Evolutionary conservation across 495 filamentous ascomycete genomes (phyloP).

Genomic region (Talaromyces adpressus): DNA sequence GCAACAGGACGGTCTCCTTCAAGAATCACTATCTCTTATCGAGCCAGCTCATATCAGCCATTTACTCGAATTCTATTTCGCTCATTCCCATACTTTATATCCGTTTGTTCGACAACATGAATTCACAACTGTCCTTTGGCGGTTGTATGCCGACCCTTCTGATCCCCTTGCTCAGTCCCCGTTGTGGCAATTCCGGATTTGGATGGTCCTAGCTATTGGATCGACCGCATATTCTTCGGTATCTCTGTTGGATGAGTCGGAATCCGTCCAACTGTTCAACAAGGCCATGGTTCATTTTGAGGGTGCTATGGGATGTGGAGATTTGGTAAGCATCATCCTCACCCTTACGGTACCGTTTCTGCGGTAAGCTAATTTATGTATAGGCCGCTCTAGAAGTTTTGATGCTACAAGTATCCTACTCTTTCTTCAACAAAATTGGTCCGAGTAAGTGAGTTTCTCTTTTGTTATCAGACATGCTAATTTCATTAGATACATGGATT

Average conservation of each 20-base stretch:
- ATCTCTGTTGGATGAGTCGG: conserved; percentile 28
- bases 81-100: conserved; percentile 34
- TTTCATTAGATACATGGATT: conserved; percentile 24
- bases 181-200: conserved; percentile 27
- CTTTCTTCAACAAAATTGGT: conserved; percentile 34
- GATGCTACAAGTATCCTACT: conserved; percentile 36
- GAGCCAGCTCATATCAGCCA: conserved; percentile 21
- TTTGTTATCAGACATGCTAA: not conserved
- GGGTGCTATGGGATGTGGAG: conserved; percentile 25
- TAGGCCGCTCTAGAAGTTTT: conserved; percentile 30
- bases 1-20: not conserved
- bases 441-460: conserved; percentile 21
- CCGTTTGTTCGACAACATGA: conserved; percentile 26
- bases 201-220: conserved; percentile 36
- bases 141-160: conserved; percentile 20
- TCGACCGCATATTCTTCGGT: conserved; percentile 32
- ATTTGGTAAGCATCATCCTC: conserved; percentile 20
- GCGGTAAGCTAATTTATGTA: not conserved
- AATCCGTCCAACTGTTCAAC: conserved; percentile 27
- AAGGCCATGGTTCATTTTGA: conserved; percentile 33
- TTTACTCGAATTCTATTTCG: conserved; percentile 32
- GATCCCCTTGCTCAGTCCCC: conserved; percentile 20
- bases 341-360: not conserved
- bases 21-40: conserved; percentile 11
- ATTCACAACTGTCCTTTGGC: conserved; percentile 21